These are phyloP conservation scores for Neotropicomus parvogracilis DNA, from an alignment of 1,284 basidiomycete species.

Conservation along the genomic window DNA sequence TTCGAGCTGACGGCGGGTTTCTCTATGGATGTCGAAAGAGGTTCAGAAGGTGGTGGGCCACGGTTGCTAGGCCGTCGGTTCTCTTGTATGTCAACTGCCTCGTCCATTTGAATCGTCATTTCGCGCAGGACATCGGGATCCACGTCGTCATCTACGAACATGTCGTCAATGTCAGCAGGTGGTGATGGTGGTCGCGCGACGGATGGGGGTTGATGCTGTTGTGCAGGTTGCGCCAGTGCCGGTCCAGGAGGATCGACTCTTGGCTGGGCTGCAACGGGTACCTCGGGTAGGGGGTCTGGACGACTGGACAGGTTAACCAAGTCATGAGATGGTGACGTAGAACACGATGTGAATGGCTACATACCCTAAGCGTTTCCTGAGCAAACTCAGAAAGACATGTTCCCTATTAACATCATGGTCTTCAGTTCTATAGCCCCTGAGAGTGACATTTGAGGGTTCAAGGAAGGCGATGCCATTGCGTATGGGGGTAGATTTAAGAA, in stretches of 20 bases:
- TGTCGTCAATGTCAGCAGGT: slow-evolving; percentile 20
- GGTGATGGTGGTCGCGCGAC: slow-evolving; percentile 8
- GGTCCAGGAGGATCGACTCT: slow-evolving; percentile 7
- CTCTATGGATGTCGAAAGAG: slow-evolving; percentile 5
- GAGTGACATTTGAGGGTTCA: slow-evolving; percentile 55
- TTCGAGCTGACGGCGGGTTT: background rate
- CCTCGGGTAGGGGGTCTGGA: slow-evolving; percentile 25
- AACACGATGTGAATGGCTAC: slow-evolving; percentile 20
- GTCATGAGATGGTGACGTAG: background rate
- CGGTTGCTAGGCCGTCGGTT: background rate
- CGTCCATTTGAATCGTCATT: slow-evolving; percentile 23
- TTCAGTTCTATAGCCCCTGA: slow-evolving; percentile 56
- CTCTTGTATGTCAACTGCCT: slow-evolving; percentile 5
- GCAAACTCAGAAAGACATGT: slow-evolving; percentile 50
- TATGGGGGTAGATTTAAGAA: slow-evolving; percentile 59
- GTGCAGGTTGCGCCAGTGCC: slow-evolving; percentile 7
- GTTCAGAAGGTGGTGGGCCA: background rate
- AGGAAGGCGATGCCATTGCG: slow-evolving; percentile 65
- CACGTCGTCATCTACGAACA: slow-evolving; percentile 28
- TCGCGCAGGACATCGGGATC: slow-evolving; percentile 31
- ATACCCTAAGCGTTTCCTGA: slow-evolving; percentile 61
- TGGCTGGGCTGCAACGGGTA: slow-evolving; percentile 5
- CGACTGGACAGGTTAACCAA: slow-evolving; percentile 16
- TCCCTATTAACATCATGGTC: slow-evolving; percentile 56
- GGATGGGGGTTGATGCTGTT: slow-evolving; percentile 9